Evolutionary conservation across 495 filamentous ascomycete species (phyloP).

Genomic region (Lasiosphaeria ovina): DNA sequence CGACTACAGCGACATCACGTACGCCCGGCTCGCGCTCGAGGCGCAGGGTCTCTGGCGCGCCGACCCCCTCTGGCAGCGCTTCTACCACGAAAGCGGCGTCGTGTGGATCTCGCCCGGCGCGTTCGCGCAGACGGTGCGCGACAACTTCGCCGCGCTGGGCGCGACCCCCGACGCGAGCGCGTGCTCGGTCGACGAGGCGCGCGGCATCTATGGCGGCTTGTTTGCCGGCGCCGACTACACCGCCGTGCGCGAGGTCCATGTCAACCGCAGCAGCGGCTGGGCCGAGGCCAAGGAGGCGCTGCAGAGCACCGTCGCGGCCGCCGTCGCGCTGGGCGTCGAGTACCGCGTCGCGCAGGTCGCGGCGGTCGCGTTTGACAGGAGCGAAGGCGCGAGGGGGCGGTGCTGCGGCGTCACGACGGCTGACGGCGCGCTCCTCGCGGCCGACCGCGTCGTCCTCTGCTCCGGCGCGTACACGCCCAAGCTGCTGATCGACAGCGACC

Average conservation of each 20-base stretch:
- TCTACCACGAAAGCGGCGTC: conserved; percentile 58
- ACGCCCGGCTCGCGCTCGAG: conserved; percentile 57
- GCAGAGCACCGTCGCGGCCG: conserved; percentile 42
- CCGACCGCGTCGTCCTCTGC: too few relatives aligned
- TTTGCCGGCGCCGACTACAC: conserved; percentile 55
- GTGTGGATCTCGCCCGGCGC: conserved; percentile 42
- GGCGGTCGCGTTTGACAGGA: conserved; percentile 40
- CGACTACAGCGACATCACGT: conserved; percentile 59
- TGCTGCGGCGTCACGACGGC: too few relatives aligned
- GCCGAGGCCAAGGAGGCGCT: conserved; percentile 58
- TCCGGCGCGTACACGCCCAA: too few relatives aligned
- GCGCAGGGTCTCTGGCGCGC: conserved; percentile 53
- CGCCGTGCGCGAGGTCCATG: conserved; percentile 45
- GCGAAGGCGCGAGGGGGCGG: conserved; percentile 4
- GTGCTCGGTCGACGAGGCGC: conserved; percentile 45
- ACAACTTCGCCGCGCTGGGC: conserved; percentile 50
- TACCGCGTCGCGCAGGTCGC: conserved; percentile 49
- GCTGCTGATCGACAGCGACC: too few relatives aligned
- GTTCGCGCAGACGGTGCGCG: conserved; percentile 27
- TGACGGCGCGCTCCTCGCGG: too few relatives aligned
- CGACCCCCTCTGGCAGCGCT: conserved; percentile 52
- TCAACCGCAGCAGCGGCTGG: conserved; percentile 60
- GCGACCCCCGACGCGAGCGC: conserved; percentile 38
- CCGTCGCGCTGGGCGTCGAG: conserved; percentile 51
- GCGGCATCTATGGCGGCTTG: conserved; percentile 46